These are phyloP conservation scores for Colletotrichum musae DNA, from an alignment of 2,329 filamentous ascomycete genomes.

Conservation along the genomic window DNA sequence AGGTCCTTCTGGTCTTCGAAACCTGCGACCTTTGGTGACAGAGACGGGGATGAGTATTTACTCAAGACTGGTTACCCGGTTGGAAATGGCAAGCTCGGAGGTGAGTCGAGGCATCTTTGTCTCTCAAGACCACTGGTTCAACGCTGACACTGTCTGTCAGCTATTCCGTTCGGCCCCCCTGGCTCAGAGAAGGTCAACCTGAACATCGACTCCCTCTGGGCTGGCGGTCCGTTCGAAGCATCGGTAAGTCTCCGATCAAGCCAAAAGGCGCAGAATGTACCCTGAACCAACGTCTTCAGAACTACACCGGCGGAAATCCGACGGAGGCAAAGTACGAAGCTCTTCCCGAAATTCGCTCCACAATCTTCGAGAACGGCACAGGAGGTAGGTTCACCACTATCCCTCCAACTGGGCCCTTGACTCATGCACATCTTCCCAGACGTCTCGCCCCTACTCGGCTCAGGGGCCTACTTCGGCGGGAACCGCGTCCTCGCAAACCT, in stretches of 20 bases:
- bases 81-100: constrained; percentile 64
- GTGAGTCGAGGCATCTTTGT: constrained; percentile 44
- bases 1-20: constrained; percentile 31
- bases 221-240: constrained; percentile 63
- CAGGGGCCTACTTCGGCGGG: constrained; percentile 58
- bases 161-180: constrained; percentile 59
- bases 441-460: constrained; percentile 55
- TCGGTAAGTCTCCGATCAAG: too few species aligned
- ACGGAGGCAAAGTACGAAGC: constrained; percentile 49
- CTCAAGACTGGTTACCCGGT: constrained; percentile 59
- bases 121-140: not conserved
- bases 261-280: too few species aligned
- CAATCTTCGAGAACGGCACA: constrained; percentile 64
- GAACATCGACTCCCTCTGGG: constrained; percentile 66
- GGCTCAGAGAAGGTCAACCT: constrained; percentile 59
- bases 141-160: constrained; percentile 38
- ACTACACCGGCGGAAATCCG: constrained; percentile 64
- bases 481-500: constrained; percentile 64
- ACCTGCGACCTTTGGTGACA: constrained; percentile 25
- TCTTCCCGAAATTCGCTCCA: constrained; percentile 59
- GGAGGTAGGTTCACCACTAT: constrained; percentile 52
- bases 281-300: constrained; percentile 42
- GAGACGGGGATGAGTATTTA: constrained; percentile 25
- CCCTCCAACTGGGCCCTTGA: too few species aligned
- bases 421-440: constrained; percentile 42